phyloP scores from a whole-genome alignment of 2,329 filamentous ascomycete species.

The Colletotrichum cereale region DNA sequence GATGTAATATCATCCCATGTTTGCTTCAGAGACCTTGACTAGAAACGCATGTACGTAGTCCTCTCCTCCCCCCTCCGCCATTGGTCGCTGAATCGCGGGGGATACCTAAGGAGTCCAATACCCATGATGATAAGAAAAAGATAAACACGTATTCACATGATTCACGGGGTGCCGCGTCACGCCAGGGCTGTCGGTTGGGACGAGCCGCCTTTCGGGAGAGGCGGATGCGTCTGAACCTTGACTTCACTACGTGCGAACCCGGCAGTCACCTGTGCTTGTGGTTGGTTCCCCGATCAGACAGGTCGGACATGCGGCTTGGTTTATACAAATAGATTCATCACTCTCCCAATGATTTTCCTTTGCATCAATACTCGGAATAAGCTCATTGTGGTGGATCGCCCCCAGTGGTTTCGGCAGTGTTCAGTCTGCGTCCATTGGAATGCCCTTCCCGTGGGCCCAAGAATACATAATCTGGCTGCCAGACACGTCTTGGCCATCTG shows the following conservation, averaged over 20 bases:
- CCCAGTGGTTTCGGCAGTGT: not conserved
- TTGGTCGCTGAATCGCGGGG: conserved; percentile 22
- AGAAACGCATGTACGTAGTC: not conserved
- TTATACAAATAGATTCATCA: not conserved
- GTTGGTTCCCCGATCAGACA: not conserved
- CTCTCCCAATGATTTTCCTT: not conserved
- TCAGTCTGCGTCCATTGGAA: not conserved
- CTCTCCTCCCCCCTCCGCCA: not conserved
- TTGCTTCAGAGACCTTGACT: not conserved
- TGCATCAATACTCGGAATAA: too few species aligned
- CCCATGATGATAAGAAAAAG: too few species aligned
- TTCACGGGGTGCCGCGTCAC: conserved; percentile 28
- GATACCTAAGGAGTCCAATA: too few species aligned
- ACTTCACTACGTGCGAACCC: not conserved
- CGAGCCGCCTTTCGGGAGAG: not conserved
- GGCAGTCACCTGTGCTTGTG: not conserved
- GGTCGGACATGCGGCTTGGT: not conserved
- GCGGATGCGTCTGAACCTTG: conserved; percentile 15
- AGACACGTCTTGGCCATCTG: not conserved
- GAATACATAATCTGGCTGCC: not conserved
- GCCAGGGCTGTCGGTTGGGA: conserved; percentile 6
- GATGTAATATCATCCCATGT: not conserved
- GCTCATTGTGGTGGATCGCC: not conserved
- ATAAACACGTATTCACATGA: conserved; percentile 14
- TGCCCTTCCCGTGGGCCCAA: not conserved